A percentile compares a stretch with the other conserved stretches of the same genome.
Evolutionary conservation across 225 moss, liverwort and hornwort genomes (phyloP).

Genomic region (Marchantia polymorpha): DNA sequence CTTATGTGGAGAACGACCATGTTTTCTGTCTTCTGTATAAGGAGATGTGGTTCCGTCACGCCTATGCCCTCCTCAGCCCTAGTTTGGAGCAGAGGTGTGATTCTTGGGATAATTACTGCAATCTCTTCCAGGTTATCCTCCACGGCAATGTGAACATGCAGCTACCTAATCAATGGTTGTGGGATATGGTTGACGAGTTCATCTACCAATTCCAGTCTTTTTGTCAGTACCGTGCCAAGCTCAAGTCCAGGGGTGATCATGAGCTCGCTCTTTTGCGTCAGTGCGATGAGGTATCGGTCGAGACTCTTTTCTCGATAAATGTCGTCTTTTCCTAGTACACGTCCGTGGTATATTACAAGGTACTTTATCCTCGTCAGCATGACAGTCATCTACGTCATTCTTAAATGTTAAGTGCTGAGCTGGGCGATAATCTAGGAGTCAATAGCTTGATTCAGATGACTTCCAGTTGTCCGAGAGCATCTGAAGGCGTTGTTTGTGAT

Average conservation of each 20-base stretch:
- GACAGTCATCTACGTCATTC: no score
- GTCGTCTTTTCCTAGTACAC: no score
- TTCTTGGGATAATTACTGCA: slow-evolving; percentile 97
- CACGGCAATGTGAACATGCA: slow-evolving; percentile 98
- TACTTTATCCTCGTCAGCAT: no score
- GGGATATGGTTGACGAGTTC: slow-evolving; percentile 99
- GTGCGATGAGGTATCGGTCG: slow-evolving; percentile 75
- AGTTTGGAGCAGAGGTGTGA: slow-evolving; percentile 93
- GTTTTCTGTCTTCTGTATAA: slow-evolving; percentile 89
- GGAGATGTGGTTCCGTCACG: slow-evolving; percentile 97
- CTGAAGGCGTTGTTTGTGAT: no score
- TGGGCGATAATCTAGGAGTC: no score
- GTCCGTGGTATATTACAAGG: no score
- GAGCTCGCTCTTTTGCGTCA: slow-evolving; percentile 79
- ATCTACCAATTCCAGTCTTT: slow-evolving; percentile 98
- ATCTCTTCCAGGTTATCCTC: slow-evolving; percentile 83
- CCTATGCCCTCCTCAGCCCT: slow-evolving; percentile 81
- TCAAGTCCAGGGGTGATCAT: slow-evolving; percentile 87
- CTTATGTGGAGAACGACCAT: slow-evolving; percentile 87
- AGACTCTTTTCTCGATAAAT: no score
- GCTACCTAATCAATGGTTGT: slow-evolving; percentile 93
- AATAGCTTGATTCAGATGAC: no score
- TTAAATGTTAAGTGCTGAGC: no score
- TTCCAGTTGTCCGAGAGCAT: no score
- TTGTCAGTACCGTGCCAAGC: slow-evolving; percentile 91